Conservation (phyloP, 192 early-diverging fungal species). For the Umbelopsis vinacea region DNA sequence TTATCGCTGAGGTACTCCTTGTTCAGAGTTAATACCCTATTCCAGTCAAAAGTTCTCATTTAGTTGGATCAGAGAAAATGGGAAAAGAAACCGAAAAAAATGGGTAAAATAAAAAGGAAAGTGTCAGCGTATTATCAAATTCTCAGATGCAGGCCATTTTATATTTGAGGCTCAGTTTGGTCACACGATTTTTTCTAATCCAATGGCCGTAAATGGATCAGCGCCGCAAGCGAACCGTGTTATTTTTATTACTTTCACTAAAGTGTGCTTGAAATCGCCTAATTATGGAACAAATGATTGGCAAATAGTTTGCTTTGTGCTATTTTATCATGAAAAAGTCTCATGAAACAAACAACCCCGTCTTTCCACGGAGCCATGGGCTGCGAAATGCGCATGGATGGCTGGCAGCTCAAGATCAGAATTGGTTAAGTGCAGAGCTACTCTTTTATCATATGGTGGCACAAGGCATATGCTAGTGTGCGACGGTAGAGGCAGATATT, state of each 20-base stretch:
- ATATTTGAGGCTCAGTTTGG: not conserved
- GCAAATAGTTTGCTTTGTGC: no score
- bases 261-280: not conserved
- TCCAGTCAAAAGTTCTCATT: slow-evolving; percentile 18
- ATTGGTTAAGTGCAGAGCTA: no score
- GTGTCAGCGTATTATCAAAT: not conserved
- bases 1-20: slow-evolving; percentile 2
- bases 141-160: not conserved
- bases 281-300: not conserved
- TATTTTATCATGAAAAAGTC: not conserved
- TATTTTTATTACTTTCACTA: no score
- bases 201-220: no score
- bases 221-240: no score
- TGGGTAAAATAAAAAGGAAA: not conserved
- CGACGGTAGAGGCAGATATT: no score
- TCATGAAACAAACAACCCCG: not conserved
- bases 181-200: not conserved
- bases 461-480: no score
- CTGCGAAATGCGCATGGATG: no score
- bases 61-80: not conserved
- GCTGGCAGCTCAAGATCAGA: no score
- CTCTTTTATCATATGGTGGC: no score
- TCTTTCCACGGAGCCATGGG: no score
- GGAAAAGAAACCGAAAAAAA: not conserved
- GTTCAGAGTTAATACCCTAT: slow-evolving; percentile 17